Conservation (phyloP, 768 basidiomycete genomes). For the Cyclocybe cylindracea region DNA sequence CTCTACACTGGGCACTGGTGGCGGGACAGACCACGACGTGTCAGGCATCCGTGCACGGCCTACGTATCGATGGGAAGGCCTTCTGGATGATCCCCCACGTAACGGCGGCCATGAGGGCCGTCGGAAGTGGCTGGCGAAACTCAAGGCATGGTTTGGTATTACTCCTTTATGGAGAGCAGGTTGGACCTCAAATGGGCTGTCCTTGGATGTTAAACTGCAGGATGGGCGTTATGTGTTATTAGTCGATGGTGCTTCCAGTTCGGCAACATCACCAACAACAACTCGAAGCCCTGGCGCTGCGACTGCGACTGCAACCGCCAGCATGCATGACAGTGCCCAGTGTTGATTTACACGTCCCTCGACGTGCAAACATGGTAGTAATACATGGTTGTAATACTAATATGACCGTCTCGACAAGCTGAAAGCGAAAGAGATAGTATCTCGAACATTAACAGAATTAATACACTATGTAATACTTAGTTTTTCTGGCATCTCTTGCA, state of each 20-base stretch:
- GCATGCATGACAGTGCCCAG: too few species aligned
- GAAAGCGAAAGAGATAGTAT: too few species aligned
- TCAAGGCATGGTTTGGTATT: slow-evolving; percentile 70
- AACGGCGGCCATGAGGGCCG: slow-evolving; percentile 32
- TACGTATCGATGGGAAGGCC: slow-evolving; percentile 70
- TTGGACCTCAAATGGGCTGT: slow-evolving; percentile 52
- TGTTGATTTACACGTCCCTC: too few species aligned
- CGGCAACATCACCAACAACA: too few species aligned
- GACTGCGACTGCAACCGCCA: background rate
- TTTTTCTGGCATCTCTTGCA: too few species aligned
- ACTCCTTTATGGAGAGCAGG: slow-evolving; percentile 63
- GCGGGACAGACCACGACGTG: slow-evolving; percentile 74
- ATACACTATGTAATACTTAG: too few species aligned
- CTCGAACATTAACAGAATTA: too few species aligned
- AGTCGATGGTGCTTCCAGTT: slow-evolving; percentile 10
- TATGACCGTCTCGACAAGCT: too few species aligned
- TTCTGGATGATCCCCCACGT: slow-evolving; percentile 54
- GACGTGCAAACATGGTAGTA: too few species aligned
- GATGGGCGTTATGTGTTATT: slow-evolving; percentile 59
- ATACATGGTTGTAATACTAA: too few species aligned
- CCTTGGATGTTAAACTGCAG: slow-evolving; percentile 58
- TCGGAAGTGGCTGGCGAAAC: slow-evolving; percentile 47
- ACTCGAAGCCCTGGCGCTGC: background rate
- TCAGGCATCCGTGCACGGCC: slow-evolving; percentile 59
- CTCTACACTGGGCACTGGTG: slow-evolving; percentile 65